phyloP scores from a whole-genome alignment of 2,329 filamentous ascomycete genomes.

The Aspergillus hiratsukae region DNA sequence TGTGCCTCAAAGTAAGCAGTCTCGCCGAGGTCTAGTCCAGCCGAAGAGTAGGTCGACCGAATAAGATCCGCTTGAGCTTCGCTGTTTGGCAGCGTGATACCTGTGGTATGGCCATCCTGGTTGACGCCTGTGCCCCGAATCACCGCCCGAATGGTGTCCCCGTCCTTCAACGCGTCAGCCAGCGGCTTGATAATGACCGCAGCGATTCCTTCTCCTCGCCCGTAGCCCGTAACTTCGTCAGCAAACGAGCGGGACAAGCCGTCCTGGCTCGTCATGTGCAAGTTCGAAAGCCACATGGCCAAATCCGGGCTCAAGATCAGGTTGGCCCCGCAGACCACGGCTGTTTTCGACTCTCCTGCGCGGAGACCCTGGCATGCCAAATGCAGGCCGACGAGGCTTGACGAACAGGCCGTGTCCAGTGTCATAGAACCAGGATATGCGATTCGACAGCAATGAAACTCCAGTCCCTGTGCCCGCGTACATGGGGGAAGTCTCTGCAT shows the following conservation, averaged over 20 bases:
- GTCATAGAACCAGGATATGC: conserved; percentile 26
- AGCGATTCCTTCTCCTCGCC: conserved; percentile 46
- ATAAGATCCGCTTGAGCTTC: conserved; percentile 37
- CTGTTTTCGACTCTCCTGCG: no score
- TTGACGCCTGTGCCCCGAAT: conserved; percentile 22
- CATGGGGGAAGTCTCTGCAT: conserved; percentile 12
- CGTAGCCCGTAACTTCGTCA: conserved; percentile 48
- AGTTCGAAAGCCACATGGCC: no score
- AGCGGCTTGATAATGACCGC: conserved; percentile 47
- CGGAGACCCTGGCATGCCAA: no score
- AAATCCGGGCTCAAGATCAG: no score
- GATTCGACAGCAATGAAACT: conserved; percentile 28
- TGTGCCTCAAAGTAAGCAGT: conserved; percentile 34
- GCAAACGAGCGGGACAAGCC: no score
- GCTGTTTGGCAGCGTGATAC: conserved; percentile 38
- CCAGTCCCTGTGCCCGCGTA: conserved; percentile 22
- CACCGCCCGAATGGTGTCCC: conserved; percentile 32
- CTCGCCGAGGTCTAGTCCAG: conserved; percentile 13
- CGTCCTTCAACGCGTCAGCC: conserved; percentile 44
- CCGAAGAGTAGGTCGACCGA: conserved; percentile 27
- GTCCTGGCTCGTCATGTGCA: no score
- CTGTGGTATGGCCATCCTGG: conserved; percentile 34
- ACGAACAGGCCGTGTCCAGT: conserved; percentile 30
- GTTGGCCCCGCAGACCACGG: no score
- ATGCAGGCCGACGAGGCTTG: no score